Conservation (phyloP, 177 flowering plant species). For the Vitis hybrid region DNA sequence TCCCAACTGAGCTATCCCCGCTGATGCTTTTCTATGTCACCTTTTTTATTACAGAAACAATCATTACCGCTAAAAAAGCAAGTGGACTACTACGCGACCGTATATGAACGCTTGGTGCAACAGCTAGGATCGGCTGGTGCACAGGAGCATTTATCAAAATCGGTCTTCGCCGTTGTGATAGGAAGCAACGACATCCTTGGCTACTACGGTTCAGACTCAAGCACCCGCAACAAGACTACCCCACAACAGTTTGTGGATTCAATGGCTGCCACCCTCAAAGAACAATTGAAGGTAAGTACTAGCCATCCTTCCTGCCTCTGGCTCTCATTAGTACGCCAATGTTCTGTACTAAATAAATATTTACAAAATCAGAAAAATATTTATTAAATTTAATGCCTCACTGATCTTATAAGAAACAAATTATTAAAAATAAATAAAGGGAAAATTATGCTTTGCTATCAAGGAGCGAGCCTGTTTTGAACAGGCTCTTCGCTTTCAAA, state of each 20-base stretch:
- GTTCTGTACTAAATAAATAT: too few species aligned
- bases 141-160: conserved; percentile 47
- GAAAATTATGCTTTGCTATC: too few species aligned
- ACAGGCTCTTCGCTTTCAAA: too few species aligned
- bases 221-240: conserved; percentile 20
- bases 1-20: conserved; percentile 94
- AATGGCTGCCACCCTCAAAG: conserved; percentile 39
- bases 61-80: conserved; percentile 48
- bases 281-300: conserved; percentile 25
- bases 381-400: too few species aligned
- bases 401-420: too few species aligned
- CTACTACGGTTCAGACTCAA: conserved; percentile 36
- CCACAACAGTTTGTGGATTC: conserved; percentile 52
- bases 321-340: too few species aligned
- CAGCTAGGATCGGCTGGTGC: conserved; percentile 44
- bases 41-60: conserved; percentile 21
- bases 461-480: too few species aligned
- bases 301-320: too few species aligned
- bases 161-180: conserved; percentile 55
- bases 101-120: conserved; percentile 37
- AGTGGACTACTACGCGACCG: conserved; percentile 44
- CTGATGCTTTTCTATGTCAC: not conserved
- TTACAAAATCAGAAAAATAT: too few species aligned
- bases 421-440: too few species aligned
- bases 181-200: conserved; percentile 82